Conservation (phyloP, 306 rosid species). For the Begonia masoniana region DNA sequence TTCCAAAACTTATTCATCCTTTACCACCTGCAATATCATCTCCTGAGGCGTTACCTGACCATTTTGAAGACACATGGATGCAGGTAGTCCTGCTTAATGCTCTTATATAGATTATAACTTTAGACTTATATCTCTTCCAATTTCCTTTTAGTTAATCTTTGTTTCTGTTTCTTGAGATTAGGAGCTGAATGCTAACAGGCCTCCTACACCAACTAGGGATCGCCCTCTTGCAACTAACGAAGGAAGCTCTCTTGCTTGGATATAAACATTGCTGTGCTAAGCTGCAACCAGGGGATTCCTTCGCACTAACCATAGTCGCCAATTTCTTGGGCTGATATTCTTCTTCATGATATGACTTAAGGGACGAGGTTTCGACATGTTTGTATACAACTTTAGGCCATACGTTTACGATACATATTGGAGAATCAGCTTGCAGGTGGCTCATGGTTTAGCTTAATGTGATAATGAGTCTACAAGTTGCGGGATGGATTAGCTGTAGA, state of each 20-base stretch:
- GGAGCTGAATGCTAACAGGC: constrained; percentile 98
- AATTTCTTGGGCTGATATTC: no score
- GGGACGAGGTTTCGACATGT: neutral
- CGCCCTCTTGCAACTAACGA: constrained; percentile 87
- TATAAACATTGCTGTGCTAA: constrained; percentile 26
- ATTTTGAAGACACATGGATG: constrained; percentile 99
- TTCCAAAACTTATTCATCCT: constrained; percentile 97
- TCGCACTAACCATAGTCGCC: no score
- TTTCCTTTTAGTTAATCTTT: no score
- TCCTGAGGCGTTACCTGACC: constrained; percentile 87
- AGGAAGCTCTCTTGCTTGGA: constrained; percentile 95
- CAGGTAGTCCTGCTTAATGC: constrained; percentile 43
- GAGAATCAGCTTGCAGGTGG: no score
- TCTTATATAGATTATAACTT: neutral
- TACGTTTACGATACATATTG: no score
- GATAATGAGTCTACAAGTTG: no score
- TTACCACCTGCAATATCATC: constrained; percentile 91
- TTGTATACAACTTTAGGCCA: no score
- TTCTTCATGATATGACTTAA: no score
- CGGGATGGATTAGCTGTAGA: no score
- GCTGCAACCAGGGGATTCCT: no score
- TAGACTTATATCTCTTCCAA: no score
- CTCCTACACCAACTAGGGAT: constrained; percentile 98
- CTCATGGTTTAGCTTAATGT: no score
- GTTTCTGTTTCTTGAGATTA: constrained; percentile 11